Conservation (phyloP, 208 protist genomes). For the Trichomonas vaginalis region DNA sequence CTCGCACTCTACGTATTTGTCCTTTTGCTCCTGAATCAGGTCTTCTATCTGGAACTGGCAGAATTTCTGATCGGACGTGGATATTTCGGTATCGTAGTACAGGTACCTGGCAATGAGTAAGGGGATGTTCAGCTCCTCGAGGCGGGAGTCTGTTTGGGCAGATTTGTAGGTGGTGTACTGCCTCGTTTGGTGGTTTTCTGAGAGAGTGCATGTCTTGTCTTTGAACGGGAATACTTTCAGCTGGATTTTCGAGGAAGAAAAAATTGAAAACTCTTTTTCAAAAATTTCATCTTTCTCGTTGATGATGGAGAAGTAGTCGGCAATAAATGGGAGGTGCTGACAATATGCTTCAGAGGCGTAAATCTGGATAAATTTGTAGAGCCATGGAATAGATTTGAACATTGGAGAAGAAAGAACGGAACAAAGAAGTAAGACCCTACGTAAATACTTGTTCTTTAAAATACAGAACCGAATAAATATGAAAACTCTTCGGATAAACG, state of each 20-base stretch:
- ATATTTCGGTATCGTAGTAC: neutral
- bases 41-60: neutral
- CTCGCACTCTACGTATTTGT: neutral
- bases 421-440: neutral
- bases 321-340: neutral
- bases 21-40: neutral
- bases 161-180: neutral
- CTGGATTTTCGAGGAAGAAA: neutral
- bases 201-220: neutral
- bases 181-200: neutral
- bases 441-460: neutral
- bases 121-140: neutral
- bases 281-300: neutral
- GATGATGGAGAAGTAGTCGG: neutral
- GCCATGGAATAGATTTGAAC: neutral
- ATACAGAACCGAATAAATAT: neutral
- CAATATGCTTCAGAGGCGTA: neutral
- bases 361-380: neutral
- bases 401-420: neutral
- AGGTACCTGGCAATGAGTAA: neutral
- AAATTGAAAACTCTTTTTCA: neutral
- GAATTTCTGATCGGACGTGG: neutral
- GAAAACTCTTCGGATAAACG: neutral
- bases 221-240: neutral
- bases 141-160: neutral